Percentiles rank a stretch among this genome's conserved stretches.
Evolutionary conservation across 345 rosid genomes (phyloP).

Genomic region (Salix brachista): DNA sequence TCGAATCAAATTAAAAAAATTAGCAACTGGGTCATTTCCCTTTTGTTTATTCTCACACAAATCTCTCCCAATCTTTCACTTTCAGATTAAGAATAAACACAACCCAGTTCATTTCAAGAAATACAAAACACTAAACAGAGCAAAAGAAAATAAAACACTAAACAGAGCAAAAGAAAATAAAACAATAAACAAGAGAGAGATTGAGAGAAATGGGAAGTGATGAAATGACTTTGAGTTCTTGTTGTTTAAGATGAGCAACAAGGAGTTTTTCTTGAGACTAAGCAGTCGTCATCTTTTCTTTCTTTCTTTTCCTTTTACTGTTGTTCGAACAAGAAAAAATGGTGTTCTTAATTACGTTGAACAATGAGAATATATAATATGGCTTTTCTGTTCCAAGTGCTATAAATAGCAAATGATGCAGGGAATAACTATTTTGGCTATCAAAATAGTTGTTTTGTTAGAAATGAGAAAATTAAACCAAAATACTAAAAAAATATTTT

Average conservation of each 20-base stretch:
- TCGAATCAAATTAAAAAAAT: background rate
- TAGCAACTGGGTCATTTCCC: background rate
- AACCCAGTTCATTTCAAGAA: background rate
- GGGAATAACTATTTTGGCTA: too few species aligned
- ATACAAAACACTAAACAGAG: background rate
- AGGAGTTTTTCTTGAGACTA: conserved; percentile 62
- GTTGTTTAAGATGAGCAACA: conserved; percentile 55
- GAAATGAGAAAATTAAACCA: too few species aligned
- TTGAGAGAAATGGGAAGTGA: background rate
- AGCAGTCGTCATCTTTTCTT: conserved; percentile 47
- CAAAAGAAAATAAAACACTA: background rate
- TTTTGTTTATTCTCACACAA: background rate
- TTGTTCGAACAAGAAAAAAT: background rate
- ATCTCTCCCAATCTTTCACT: background rate
- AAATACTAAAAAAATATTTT: too few species aligned
- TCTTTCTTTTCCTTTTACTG: background rate
- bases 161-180: background rate
- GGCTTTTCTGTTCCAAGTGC: too few species aligned
- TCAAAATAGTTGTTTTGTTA: too few species aligned
- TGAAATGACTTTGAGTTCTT: conserved; percentile 46
- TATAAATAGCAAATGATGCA: too few species aligned
- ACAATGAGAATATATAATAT: too few species aligned
- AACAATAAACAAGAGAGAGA: background rate
- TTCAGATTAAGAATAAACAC: background rate
- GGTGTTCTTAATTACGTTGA: background rate